phyloP scores from a whole-genome alignment of 225 moss, liverwort and hornwort genomes.

The Asterella californica region DNA sequence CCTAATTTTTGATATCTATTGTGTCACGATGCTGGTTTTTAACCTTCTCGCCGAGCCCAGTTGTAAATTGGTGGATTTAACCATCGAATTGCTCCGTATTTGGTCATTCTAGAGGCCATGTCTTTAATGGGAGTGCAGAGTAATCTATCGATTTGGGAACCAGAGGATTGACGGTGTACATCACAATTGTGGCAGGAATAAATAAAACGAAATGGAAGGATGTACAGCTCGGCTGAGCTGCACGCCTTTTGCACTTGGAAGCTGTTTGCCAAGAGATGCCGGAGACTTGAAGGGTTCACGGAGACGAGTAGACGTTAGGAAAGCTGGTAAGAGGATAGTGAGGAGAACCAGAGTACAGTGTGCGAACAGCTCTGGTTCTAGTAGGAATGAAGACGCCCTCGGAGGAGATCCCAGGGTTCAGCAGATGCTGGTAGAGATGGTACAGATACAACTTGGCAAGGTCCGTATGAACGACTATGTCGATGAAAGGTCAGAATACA shows the following conservation, averaged over 20 bases:
- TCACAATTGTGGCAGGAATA: constrained; percentile 2
- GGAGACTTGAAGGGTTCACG: constrained; percentile 12
- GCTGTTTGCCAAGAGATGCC: constrained; percentile 20
- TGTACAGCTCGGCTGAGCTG: constrained; percentile 24
- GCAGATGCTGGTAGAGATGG: constrained; percentile 88
- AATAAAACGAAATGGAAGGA: constrained; percentile 27
- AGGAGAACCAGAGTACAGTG: constrained; percentile 27
- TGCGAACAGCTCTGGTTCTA: constrained; percentile 37
- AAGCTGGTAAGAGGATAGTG: constrained; percentile 6
- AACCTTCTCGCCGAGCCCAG: neutral
- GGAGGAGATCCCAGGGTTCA: constrained; percentile 74
- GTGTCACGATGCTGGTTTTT: neutral
- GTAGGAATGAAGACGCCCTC: constrained; percentile 44
- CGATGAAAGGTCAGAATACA: constrained; percentile 77
- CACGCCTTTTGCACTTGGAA: constrained; percentile 24
- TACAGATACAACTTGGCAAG: constrained; percentile 86
- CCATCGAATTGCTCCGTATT: neutral
- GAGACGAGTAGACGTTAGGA: constrained; percentile 13
- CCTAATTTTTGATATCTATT: neutral
- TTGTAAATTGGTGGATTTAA: neutral
- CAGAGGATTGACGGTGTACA: neutral
- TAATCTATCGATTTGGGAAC: neutral
- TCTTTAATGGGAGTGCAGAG: neutral
- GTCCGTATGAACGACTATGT: constrained; percentile 78
- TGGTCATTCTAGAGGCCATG: neutral